phyloP scores from a whole-genome alignment of 306 rosid genomes.

The Dalbergia cochinchinensis region DNA sequence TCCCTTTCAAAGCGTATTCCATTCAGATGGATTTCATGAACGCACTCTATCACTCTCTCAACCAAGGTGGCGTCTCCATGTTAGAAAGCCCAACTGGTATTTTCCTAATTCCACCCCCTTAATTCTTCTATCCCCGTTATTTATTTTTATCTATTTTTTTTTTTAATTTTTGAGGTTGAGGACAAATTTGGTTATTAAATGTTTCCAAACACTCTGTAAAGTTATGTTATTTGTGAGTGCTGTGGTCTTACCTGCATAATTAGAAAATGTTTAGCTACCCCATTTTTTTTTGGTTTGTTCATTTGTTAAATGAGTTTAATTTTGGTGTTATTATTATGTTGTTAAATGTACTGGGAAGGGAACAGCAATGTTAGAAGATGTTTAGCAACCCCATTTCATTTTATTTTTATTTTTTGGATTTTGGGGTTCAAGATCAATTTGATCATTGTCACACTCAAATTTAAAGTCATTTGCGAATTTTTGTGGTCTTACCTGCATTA shows the following conservation, averaged over 20 bases:
- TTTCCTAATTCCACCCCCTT: neutral
- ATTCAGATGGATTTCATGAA: slow-evolving; percentile 94
- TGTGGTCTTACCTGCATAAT: too few species aligned
- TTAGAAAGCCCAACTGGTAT: slow-evolving; percentile 92
- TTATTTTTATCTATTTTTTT: neutral
- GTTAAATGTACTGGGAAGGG: too few species aligned
- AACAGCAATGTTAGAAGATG: too few species aligned
- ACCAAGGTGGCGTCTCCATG: slow-evolving; percentile 86
- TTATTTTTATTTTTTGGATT: too few species aligned
- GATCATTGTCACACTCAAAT: neutral
- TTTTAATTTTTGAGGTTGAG: neutral
- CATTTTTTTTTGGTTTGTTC: neutral
- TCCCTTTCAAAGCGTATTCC: slow-evolving; percentile 83
- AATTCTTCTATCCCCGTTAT: neutral
- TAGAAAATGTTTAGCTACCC: too few species aligned
- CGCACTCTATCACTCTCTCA: slow-evolving; percentile 72
- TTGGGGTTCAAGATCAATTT: neutral
- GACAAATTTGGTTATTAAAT: too few species aligned
- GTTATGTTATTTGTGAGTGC: too few species aligned
- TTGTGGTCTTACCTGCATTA: neutral
- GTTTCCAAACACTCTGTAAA: too few species aligned
- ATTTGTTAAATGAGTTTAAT: neutral
- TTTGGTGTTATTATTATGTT: too few species aligned
- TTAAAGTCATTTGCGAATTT: neutral
- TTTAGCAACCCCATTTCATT: too few species aligned